Evolutionary conservation across 176 grass and related monocot species (phyloP).

Genomic region (Rhynchospora tenuis): DNA sequence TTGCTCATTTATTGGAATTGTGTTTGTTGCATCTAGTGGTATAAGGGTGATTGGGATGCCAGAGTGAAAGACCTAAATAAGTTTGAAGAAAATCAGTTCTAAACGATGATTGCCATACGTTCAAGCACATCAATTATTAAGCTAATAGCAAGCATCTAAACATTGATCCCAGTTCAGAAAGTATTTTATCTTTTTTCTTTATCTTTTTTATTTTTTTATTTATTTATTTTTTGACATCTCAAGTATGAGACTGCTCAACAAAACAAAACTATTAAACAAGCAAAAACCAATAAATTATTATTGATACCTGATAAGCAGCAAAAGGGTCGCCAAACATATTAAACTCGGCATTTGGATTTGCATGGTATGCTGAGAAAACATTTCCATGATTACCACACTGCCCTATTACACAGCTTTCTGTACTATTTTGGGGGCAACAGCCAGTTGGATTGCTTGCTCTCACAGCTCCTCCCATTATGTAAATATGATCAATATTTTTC

Average conservation of each 20-base stretch:
- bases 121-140: neutral
- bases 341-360: slow-evolving; percentile 81
- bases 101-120: neutral
- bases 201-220: neutral
- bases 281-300: neutral
- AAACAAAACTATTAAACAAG: neutral
- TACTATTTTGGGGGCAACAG: slow-evolving; percentile 20
- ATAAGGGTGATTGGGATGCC: slow-evolving; percentile 65
- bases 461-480: slow-evolving; percentile 64
- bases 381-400: slow-evolving; percentile 48
- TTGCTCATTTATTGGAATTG: slow-evolving; percentile 45
- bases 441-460: slow-evolving; percentile 35
- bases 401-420: slow-evolving; percentile 16
- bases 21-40: slow-evolving; percentile 71
- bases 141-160: neutral
- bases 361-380: slow-evolving; percentile 46
- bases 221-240: neutral
- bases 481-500: slow-evolving; percentile 54
- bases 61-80: slow-evolving; percentile 50
- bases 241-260: neutral
- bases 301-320: slow-evolving; percentile 50
- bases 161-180: neutral
- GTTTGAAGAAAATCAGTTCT: neutral
- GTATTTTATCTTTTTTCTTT: neutral
- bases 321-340: slow-evolving; percentile 83